Evolutionary conservation across 495 filamentous ascomycete genomes (phyloP).

Genomic region (Penicillium lagena): DNA sequence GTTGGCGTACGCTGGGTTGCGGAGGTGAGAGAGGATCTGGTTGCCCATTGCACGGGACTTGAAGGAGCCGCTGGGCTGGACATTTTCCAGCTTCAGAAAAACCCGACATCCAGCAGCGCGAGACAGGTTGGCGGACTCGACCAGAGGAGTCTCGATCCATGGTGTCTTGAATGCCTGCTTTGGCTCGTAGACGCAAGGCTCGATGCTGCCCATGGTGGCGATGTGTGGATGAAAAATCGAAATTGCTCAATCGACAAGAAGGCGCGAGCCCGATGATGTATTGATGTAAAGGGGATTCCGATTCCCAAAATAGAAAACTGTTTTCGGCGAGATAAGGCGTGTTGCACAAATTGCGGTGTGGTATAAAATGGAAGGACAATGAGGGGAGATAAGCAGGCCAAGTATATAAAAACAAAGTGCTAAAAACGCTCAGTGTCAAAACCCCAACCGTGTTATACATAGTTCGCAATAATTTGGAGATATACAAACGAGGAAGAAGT

Average conservation of each 20-base stretch:
- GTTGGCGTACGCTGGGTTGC: slow-evolving; percentile 29
- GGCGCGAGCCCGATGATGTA: no score
- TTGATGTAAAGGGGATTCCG: slow-evolving; percentile 1
- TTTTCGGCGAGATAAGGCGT: slow-evolving; percentile 1
- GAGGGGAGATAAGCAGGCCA: background rate
- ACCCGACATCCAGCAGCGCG: slow-evolving; percentile 69
- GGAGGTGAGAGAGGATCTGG: slow-evolving; percentile 58
- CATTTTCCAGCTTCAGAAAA: slow-evolving; percentile 89
- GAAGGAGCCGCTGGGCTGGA: slow-evolving; percentile 91
- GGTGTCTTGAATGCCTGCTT: slow-evolving; percentile 39
- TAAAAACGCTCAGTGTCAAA: slow-evolving; percentile 1
- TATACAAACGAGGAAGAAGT: slow-evolving; percentile 27
- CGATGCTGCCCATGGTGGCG: slow-evolving; percentile 26
- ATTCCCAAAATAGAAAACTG: slow-evolving; percentile 9
- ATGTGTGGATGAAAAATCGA: slow-evolving; percentile 2
- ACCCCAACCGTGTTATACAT: slow-evolving; percentile 7
- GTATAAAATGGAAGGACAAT: slow-evolving; percentile 7
- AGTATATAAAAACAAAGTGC: background rate
- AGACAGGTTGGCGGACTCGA: slow-evolving; percentile 62
- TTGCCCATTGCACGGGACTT: slow-evolving; percentile 87
- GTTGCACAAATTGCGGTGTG: slow-evolving; percentile 6
- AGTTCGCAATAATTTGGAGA: slow-evolving; percentile 18
- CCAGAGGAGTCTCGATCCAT: slow-evolving; percentile 68
- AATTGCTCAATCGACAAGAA: background rate
- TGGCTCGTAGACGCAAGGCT: slow-evolving; percentile 24